These are phyloP conservation scores for Zalaria obscura DNA, from an alignment of 2,329 filamentous ascomycete species.

Conservation along the genomic window DNA sequence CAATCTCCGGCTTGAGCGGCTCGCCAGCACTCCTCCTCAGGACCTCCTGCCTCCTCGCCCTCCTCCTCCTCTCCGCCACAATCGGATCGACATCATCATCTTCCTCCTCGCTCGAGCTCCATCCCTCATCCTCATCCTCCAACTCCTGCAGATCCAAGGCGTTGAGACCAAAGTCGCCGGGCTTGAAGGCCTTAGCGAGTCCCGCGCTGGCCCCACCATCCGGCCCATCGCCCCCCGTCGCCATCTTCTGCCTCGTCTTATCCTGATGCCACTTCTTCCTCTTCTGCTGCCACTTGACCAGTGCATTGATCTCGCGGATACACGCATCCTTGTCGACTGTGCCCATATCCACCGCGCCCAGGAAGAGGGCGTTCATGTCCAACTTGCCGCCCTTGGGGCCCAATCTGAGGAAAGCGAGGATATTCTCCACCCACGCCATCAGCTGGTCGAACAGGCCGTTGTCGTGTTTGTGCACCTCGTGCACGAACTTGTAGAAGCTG, in stretches of 20 bases:
- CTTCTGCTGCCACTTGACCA: constrained; percentile 89
- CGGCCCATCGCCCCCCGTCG: constrained; percentile 43
- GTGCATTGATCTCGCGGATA: constrained; percentile 64
- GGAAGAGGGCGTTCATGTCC: constrained; percentile 88
- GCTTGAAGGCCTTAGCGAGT: constrained; percentile 47
- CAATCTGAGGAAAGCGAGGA: constrained; percentile 80
- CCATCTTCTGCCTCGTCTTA: constrained; percentile 98
- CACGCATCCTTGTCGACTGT: constrained; percentile 58
- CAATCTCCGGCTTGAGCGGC: constrained; percentile 20
- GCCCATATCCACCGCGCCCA: constrained; percentile 56
- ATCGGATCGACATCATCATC: constrained; percentile 71
- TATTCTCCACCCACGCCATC: constrained; percentile 95
- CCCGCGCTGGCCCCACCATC: constrained; percentile 36
- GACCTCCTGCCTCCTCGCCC: constrained; percentile 64
- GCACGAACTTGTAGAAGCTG: constrained; percentile 97
- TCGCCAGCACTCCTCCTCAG: constrained; percentile 32
- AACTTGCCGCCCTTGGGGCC: constrained; percentile 65
- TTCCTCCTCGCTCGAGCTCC: constrained; percentile 59
- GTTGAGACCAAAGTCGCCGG: constrained; percentile 80
- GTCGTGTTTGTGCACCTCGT: constrained; percentile 93
- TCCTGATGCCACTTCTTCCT: constrained; percentile 97
- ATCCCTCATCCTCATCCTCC: constrained; percentile 50
- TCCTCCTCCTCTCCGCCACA: constrained; percentile 64
- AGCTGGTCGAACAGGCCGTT: constrained; percentile 91
- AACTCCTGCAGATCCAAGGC: constrained; percentile 78